A percentile compares a stretch with the other conserved stretches of the same genome.
phyloP scores from a whole-genome alignment of 2,329 filamentous ascomycete species.

The Hansfordia pulvinata region DNA sequence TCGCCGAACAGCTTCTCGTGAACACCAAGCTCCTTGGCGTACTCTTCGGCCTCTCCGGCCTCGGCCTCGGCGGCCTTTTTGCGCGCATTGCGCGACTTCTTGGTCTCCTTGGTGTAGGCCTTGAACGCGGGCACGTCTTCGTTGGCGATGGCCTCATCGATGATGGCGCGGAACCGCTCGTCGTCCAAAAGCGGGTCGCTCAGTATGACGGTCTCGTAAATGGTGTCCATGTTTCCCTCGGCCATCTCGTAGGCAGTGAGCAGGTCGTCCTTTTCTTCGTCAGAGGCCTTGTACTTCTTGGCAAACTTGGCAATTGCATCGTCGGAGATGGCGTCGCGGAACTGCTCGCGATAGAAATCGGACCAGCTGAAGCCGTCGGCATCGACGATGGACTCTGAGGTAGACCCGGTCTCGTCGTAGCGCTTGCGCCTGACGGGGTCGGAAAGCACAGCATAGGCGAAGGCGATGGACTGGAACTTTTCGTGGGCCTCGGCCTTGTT shows the following conservation, averaged over 20 bases:
- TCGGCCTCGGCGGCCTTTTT: constrained; percentile 52
- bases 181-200: constrained; percentile 77
- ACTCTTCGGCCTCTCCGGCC: constrained; percentile 57
- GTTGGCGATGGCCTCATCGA: constrained; percentile 64
- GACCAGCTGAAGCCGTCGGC: constrained; percentile 79
- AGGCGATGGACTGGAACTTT: constrained; percentile 81
- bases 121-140: constrained; percentile 53
- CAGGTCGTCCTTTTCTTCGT: constrained; percentile 71
- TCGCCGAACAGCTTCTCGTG: constrained; percentile 56
- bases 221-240: constrained; percentile 60
- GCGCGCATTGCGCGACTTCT: constrained; percentile 45
- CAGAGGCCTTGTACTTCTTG: constrained; percentile 67
- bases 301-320: constrained; percentile 67
- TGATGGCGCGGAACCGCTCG: constrained; percentile 65
- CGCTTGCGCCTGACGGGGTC: constrained; percentile 67
- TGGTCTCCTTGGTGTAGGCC: constrained; percentile 62
- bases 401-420: constrained; percentile 85
- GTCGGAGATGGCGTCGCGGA: constrained; percentile 58
- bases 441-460: constrained; percentile 87
- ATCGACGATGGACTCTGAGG: constrained; percentile 67
- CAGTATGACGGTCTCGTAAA: constrained; percentile 80
- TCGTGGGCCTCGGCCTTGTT: constrained; percentile 61
- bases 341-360: constrained; percentile 79
- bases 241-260: constrained; percentile 60
- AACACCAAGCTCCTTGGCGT: constrained; percentile 62